A percentile compares a stretch with the other conserved stretches of the same genome.
Conservation (phyloP, 164 flowering plant species). For the Dillenia turbinata region DNA sequence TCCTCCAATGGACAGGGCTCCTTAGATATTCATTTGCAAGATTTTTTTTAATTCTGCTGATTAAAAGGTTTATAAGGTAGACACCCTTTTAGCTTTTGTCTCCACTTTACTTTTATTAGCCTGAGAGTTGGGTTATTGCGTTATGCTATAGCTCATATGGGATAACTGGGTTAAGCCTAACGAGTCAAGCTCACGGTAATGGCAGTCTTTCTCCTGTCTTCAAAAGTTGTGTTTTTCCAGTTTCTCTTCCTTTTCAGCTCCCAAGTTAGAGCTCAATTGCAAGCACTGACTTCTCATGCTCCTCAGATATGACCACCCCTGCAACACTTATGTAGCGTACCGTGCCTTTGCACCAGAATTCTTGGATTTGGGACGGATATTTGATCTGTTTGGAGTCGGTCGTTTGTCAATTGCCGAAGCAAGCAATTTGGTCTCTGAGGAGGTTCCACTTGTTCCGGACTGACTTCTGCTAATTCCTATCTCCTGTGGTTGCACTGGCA, state of each 20-base stretch:
- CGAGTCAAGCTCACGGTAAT: constrained; percentile 18
- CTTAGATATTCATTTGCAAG: too few relatives aligned
- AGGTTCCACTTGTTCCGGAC: constrained; percentile 27
- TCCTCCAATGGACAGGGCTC: too few relatives aligned
- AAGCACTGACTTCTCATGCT: constrained; percentile 41
- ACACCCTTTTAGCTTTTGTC: too few relatives aligned
- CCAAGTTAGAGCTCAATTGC: constrained; percentile 21
- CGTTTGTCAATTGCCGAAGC: constrained; percentile 29
- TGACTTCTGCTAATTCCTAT: constrained; percentile 57
- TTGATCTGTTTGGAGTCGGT: constrained; percentile 53
- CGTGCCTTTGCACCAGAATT: constrained; percentile 39
- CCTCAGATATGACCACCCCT: constrained; percentile 21
- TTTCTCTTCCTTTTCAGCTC: constrained; percentile 10
- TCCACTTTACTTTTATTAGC: too few relatives aligned
- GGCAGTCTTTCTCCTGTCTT: constrained; percentile 17
- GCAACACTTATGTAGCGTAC: constrained; percentile 46
- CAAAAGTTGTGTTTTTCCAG: constrained; percentile 15
- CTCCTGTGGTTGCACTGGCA: constrained; percentile 50
- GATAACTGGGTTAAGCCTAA: too few relatives aligned
- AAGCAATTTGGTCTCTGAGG: constrained; percentile 39
- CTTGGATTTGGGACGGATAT: constrained; percentile 26
- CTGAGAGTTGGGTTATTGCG: too few relatives aligned
- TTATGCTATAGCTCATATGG: too few relatives aligned
- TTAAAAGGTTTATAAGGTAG: too few relatives aligned
- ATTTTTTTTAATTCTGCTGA: too few relatives aligned